A percentile compares a stretch with the other conserved stretches of the same genome.
phyloP scores from a whole-genome alignment of 352 stramenopile species.

The Globisporangium iwayamae region DNA sequence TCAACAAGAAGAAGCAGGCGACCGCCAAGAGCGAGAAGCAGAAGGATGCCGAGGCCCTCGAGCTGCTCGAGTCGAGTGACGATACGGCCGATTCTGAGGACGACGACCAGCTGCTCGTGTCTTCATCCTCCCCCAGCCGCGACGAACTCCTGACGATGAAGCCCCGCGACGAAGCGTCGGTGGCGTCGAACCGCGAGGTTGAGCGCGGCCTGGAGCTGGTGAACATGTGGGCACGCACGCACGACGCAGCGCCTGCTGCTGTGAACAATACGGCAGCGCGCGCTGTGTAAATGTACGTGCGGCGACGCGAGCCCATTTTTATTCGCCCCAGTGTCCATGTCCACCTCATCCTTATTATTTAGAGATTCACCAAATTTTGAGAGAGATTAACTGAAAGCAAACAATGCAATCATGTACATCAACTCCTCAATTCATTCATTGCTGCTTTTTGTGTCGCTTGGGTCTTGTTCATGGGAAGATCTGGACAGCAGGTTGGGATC shows the following conservation, averaged over 20 bases:
- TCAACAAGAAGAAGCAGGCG: conserved; percentile 26
- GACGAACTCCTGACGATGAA: conserved; percentile 27
- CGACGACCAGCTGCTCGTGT: conserved; percentile 23
- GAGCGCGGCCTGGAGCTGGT: conserved; percentile 64
- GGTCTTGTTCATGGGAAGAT: no score
- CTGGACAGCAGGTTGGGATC: no score
- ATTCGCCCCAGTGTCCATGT: not conserved
- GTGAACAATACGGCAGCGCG: conserved; percentile 1
- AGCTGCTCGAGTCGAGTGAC: conserved; percentile 59
- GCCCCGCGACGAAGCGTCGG: conserved; percentile 25
- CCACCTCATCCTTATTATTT: conserved; percentile 3
- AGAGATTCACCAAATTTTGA: not conserved
- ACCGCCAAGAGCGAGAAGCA: conserved; percentile 16
- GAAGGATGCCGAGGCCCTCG: conserved; percentile 41
- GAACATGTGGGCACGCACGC: conserved; percentile 43
- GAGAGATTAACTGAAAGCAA: not conserved
- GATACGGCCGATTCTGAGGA: conserved; percentile 65
- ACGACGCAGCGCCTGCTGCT: conserved; percentile 9
- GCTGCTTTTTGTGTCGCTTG: not conserved
- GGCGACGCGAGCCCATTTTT: not conserved
- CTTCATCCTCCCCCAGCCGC: conserved; percentile 16
- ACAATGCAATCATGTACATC: conserved; percentile 1
- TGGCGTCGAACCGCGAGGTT: conserved; percentile 33
- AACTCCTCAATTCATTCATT: not conserved
- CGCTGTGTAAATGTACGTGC: conserved; percentile 9